Conservation (phyloP, 116 monocot species). For the Papilionanthe hybrid region DNA sequence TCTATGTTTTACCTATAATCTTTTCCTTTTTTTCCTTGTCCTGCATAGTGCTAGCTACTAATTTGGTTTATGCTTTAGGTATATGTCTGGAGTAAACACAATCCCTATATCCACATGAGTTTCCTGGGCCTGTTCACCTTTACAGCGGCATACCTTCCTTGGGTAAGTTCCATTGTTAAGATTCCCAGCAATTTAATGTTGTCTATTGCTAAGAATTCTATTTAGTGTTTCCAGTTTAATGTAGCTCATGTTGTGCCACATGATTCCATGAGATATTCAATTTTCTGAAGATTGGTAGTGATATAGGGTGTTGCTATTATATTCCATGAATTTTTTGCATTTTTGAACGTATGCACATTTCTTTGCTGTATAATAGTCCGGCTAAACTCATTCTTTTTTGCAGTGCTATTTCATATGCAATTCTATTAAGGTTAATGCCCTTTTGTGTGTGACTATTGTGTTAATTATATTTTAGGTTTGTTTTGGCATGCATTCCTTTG, state of each 20-base stretch:
- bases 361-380: not conserved
- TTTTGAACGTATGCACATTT: not conserved
- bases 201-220: not conserved
- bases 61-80: slow-evolving; percentile 42
- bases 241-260: not conserved
- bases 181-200: not conserved
- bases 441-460: no score
- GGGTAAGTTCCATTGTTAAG: slow-evolving; percentile 55
- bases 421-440: no score
- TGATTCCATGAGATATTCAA: not conserved
- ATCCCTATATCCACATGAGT: slow-evolving; percentile 92
- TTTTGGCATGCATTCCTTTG: no score
- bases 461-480: no score
- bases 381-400: not conserved
- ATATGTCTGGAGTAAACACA: slow-evolving; percentile 99
- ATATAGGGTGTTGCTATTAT: not conserved
- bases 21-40: not conserved
- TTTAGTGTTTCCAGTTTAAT: not conserved
- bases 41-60: not conserved
- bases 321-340: not conserved
- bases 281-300: not conserved
- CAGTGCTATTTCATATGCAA: no score
- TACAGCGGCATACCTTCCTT: slow-evolving; percentile 93
- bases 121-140: slow-evolving; percentile 98
- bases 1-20: not conserved